Base-by-base conservation (phyloP, 371 early-diverging fungal species). In the Syncephalastrum racemosum region DNA sequence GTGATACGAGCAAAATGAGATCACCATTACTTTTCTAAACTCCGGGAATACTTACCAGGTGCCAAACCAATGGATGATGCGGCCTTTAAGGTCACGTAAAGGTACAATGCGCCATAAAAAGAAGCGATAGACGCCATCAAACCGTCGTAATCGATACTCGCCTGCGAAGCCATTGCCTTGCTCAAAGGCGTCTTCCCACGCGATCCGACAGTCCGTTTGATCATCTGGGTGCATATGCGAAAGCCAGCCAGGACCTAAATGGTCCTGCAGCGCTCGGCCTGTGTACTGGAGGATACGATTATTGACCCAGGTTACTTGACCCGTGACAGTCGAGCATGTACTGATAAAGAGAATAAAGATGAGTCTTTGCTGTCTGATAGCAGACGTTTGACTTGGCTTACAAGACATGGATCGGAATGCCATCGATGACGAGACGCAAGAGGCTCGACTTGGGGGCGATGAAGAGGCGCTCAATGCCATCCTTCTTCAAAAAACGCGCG, bases 241-340 rank as follows among this genome's bases (percentile, higher is more conserved):
- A 20, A 83, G 50, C 84, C 84, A 86, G 10, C 70, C 62, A 6
- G 76, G 64, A 4, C 83, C 83, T 18, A 86, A 54, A 43, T 83
- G 75, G n/a, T 81, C 80, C 12, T 71, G 61, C 5, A 83, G 51
- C 0, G 77, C 54, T 12, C 58, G 50, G 1, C 83, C 83, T 1
- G 82, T 72, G 52, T 86, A 86, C 55, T 86, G 84, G 12, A 84
- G 53, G 2, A 70, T 68, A 19, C 86, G 73, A 52, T 80, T 75
- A 48, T 86, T 85, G n/a, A 86, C 81, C 86, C 86, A 86, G 1
- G 83, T 86, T n/a, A 79, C 63, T 44, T 77, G 72, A 13, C 82
- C 83, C 8, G 79, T 70, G 10, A 59, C 54, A 1, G 82, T 75
- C 2, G 86, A 83, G 44, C 77, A 77, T 12, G 84, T 84, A 48